These are phyloP conservation scores for Xanthoceras sorbifolium DNA, from an alignment of 345 rosid genomes.

Conservation along the genomic window DNA sequence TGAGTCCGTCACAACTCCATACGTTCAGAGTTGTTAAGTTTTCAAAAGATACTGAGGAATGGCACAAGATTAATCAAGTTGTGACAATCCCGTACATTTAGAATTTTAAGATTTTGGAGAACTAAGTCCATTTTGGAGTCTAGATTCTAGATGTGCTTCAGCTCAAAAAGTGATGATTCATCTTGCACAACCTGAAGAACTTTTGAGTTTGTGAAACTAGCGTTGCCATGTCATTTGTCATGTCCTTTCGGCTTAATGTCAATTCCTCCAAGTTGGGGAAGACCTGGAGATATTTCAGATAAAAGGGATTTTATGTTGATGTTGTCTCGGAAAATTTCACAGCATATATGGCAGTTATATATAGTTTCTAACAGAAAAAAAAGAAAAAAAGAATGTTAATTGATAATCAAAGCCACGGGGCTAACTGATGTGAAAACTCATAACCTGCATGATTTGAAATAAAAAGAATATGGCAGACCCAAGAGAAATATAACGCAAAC, in stretches of 20 bases:
- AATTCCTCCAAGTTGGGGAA: slow-evolving; percentile 29
- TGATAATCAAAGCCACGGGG: too few relatives aligned
- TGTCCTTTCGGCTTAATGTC: slow-evolving; percentile 13
- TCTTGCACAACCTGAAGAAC: not conserved
- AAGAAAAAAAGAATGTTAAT: too few relatives aligned
- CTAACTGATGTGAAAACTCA: too few relatives aligned
- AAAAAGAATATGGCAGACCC: too few relatives aligned
- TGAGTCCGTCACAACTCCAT: not conserved
- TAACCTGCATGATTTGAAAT: too few relatives aligned
- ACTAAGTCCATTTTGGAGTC: not conserved
- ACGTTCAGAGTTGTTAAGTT: not conserved
- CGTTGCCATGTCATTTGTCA: slow-evolving; percentile 23
- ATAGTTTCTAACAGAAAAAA: too few relatives aligned
- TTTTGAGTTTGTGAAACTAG: slow-evolving; percentile 17
- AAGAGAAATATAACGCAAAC: too few relatives aligned
- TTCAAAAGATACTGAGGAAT: not conserved
- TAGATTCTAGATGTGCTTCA: not conserved
- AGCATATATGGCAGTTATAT: too few relatives aligned
- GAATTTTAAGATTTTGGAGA: not conserved
- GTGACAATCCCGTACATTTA: not conserved
- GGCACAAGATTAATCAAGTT: not conserved
- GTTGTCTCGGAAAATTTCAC: too few relatives aligned
- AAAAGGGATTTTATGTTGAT: too few relatives aligned
- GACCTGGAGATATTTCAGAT: too few relatives aligned
- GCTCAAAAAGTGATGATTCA: not conserved